Conservation (phyloP, 2,329 filamentous ascomycete genomes). For the Penicillium sp. region DNA sequence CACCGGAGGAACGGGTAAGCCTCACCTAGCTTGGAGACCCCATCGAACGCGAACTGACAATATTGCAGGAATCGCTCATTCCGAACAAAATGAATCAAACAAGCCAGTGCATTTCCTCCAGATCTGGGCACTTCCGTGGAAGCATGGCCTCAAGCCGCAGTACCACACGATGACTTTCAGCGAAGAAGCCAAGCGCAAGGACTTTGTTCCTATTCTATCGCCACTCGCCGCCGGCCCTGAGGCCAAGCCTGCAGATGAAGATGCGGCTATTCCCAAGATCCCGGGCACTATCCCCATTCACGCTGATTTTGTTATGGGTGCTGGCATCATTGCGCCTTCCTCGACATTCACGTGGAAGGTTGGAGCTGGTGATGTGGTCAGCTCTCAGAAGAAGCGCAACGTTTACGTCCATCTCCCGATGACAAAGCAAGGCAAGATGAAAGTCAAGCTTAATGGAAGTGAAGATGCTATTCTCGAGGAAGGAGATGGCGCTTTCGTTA, state of each 20-base stretch:
- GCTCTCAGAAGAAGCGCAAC: slow-evolving; percentile 58
- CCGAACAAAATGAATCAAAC: slow-evolving; percentile 76
- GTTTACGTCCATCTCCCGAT: slow-evolving; percentile 80
- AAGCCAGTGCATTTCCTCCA: slow-evolving; percentile 80
- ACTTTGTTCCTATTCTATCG: slow-evolving; percentile 74
- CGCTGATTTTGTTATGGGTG: slow-evolving; percentile 81
- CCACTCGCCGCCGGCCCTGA: slow-evolving; percentile 67
- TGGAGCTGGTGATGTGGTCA: slow-evolving; percentile 52
- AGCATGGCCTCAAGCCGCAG: slow-evolving; percentile 67
- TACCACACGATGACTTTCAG: slow-evolving; percentile 75
- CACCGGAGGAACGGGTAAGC: slow-evolving; percentile 72
- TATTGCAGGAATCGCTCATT: slow-evolving; percentile 67
- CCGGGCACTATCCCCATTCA: slow-evolving; percentile 77
- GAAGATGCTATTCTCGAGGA: slow-evolving; percentile 69
- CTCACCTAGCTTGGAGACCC: background rate
- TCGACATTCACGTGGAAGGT: slow-evolving; percentile 71
- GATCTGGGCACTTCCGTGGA: slow-evolving; percentile 84
- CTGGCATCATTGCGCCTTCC: slow-evolving; percentile 68
- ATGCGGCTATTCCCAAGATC: slow-evolving; percentile 61
- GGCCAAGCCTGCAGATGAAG: slow-evolving; percentile 64
- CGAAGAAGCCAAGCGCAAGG: slow-evolving; percentile 71
- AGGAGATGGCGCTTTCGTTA: slow-evolving; percentile 80
- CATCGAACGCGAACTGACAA: slow-evolving; percentile 6
- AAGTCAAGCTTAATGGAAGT: slow-evolving; percentile 66
- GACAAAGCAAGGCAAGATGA: slow-evolving; percentile 72